These are phyloP conservation scores for Scopulariopsis brevicaulis DNA, from an alignment of 2,329 filamentous ascomycete species.

Conservation along the genomic window DNA sequence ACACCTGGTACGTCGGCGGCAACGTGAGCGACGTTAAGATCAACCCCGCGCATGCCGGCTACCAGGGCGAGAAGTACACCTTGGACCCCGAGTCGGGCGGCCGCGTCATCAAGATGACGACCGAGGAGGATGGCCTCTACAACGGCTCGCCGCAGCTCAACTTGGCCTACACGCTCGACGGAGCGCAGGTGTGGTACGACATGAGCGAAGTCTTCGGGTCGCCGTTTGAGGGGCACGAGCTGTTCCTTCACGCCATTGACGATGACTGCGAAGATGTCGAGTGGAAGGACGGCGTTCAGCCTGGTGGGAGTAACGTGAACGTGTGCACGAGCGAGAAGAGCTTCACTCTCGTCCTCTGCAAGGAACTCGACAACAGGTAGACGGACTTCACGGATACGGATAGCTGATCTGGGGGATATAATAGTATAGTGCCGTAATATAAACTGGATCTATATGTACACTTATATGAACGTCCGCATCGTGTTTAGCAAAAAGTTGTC, in stretches of 20 bases:
- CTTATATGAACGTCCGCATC: no score
- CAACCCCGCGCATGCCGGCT: slow-evolving; percentile 9
- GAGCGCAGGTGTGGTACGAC: slow-evolving; percentile 23
- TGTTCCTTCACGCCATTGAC: slow-evolving; percentile 7
- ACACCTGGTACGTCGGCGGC: slow-evolving; percentile 25
- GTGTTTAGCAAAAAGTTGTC: no score
- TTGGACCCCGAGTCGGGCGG: slow-evolving; percentile 24
- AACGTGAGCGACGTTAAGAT: neutral
- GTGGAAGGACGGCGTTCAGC: neutral
- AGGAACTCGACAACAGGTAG: neutral
- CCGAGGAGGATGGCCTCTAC: slow-evolving; percentile 21
- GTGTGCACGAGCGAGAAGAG: neutral
- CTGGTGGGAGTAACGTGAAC: neutral
- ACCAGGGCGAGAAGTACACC: slow-evolving; percentile 20
- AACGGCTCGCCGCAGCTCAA: slow-evolving; percentile 25
- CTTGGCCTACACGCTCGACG: slow-evolving; percentile 26
- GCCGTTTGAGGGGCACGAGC: slow-evolving; percentile 19
- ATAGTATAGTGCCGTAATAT: no score
- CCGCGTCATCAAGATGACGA: slow-evolving; percentile 24
- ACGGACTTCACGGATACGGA: no score
- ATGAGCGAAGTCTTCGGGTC: slow-evolving; percentile 27
- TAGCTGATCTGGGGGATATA: no score
- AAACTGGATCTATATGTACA: no score
- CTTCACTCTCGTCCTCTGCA: neutral
- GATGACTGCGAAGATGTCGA: neutral